phyloP scores from a whole-genome alignment of 202 grass and related monocot genomes.

The Panicum virgatum region DNA sequence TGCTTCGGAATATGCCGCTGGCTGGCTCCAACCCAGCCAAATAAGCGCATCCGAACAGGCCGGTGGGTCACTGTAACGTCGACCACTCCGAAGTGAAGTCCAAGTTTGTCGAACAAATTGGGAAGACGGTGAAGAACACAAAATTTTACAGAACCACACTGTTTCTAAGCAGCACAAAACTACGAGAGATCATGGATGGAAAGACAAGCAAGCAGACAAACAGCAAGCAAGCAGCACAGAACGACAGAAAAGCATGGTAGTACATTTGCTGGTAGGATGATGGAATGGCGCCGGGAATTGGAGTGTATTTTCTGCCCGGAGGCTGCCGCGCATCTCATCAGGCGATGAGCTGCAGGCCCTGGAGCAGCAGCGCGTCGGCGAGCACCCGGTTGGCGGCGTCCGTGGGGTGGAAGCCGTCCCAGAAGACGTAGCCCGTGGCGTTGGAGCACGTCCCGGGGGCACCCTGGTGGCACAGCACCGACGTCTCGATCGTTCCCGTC shows the following conservation, averaged over 20 bases:
- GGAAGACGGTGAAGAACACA: neutral
- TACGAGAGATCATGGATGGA: neutral
- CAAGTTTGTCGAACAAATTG: neutral
- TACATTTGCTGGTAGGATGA: neutral
- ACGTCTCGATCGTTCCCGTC: conserved; percentile 90
- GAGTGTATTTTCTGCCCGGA: neutral
- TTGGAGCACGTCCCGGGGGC: conserved; percentile 75
- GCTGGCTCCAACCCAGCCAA: too few relatives aligned
- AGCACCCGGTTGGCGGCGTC: conserved; percentile 88
- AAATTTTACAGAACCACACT: conserved; percentile 16
- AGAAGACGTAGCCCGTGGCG: conserved; percentile 92
- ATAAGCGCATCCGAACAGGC: too few relatives aligned
- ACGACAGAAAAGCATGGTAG: neutral
- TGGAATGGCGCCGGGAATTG: neutral
- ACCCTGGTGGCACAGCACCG: conserved; percentile 69
- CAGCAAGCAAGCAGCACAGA: neutral
- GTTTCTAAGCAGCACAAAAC: neutral
- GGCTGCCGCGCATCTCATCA: conserved; percentile 26
- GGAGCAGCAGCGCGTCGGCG: conserved; percentile 65
- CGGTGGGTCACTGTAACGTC: neutral
- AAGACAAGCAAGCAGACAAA: neutral
- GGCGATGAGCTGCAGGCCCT: conserved; percentile 83
- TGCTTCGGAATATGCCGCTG: neutral
- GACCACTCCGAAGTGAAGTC: neutral
- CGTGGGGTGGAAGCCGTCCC: conserved; percentile 95